These are phyloP conservation scores for Aspergillus asperescens DNA, from an alignment of 495 filamentous ascomycete species.

Conservation along the genomic window DNA sequence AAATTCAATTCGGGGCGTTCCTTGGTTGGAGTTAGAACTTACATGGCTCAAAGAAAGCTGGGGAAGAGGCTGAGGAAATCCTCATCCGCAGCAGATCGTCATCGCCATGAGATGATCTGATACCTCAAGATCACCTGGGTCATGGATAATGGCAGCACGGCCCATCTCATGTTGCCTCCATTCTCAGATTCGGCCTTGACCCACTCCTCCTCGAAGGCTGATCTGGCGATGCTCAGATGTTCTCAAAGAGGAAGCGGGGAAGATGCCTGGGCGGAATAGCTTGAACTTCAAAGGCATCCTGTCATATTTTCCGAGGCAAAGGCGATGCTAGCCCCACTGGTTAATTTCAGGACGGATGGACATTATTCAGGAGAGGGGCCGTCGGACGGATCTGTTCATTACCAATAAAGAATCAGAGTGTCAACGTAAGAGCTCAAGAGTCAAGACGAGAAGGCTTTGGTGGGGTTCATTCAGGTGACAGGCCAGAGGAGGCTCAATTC, in stretches of 20 bases:
- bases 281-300: not conserved
- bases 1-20: constrained; percentile 8
- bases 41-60: constrained; percentile 2
- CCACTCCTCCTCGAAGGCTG: not conserved
- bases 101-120: not conserved
- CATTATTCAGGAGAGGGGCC: too few species aligned
- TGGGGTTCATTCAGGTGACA: constrained; percentile 6
- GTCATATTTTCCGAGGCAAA: not conserved
- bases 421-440: not conserved
- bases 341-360: too few species aligned
- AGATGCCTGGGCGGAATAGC: not conserved
- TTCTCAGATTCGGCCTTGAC: not conserved
- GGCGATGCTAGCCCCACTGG: not conserved
- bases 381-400: not conserved
- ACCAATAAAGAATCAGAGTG: not conserved
- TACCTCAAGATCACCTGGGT: not conserved
- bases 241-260: constrained; percentile 7
- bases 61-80: not conserved
- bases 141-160: not conserved
- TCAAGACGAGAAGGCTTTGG: not conserved
- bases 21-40: constrained; percentile 7
- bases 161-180: not conserved
- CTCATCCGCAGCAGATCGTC: not conserved
- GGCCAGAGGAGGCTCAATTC: constrained; percentile 10
- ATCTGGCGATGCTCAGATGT: not conserved